phyloP scores from a whole-genome alignment of 805 yeast species.

The Wickerhamomyces tratensis region DNA sequence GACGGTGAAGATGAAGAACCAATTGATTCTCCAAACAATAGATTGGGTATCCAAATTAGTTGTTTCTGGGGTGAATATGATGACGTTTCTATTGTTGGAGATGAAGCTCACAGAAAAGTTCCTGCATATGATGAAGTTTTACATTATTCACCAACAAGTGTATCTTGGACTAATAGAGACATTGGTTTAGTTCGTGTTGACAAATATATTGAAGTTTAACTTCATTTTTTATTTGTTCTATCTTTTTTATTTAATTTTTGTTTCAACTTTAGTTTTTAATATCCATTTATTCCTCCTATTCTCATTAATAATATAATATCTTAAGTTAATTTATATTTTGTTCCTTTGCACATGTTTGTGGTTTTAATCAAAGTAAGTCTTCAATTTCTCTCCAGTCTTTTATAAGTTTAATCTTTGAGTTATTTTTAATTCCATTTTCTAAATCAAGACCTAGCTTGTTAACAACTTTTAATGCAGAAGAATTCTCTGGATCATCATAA shows the following conservation, averaged over 20 bases:
- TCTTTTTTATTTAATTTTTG: neutral
- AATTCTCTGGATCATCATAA: slow-evolving; percentile 3
- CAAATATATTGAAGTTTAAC: slow-evolving; percentile 34
- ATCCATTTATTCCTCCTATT: no score
- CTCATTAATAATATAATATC: no score
- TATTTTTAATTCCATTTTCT: slow-evolving; percentile 9
- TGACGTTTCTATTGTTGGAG: slow-evolving; percentile 28
- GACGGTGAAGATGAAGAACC: slow-evolving; percentile 22
- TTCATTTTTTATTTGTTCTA: neutral
- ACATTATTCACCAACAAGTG: slow-evolving; percentile 55
- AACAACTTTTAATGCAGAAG: slow-evolving; percentile 22
- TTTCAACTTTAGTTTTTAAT: neutral
- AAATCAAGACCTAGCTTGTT: slow-evolving; percentile 14
- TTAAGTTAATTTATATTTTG: no score
- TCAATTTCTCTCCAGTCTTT: slow-evolving; percentile 13
- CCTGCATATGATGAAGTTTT: slow-evolving; percentile 70
- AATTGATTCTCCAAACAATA: slow-evolving; percentile 19
- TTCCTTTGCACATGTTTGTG: no score
- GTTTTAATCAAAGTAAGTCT: slow-evolving; percentile 2
- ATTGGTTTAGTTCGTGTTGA: slow-evolving; percentile 61
- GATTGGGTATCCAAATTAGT: slow-evolving; percentile 46
- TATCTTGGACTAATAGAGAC: slow-evolving; percentile 53
- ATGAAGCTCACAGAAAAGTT: slow-evolving; percentile 30
- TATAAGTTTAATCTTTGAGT: slow-evolving; percentile 10
- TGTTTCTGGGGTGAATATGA: slow-evolving; percentile 80